Percentiles rank a stretch among this genome's conserved stretches.
phyloP scores from a whole-genome alignment of 352 stramenopile genomes.

The Saprolegnia diclina region DNA sequence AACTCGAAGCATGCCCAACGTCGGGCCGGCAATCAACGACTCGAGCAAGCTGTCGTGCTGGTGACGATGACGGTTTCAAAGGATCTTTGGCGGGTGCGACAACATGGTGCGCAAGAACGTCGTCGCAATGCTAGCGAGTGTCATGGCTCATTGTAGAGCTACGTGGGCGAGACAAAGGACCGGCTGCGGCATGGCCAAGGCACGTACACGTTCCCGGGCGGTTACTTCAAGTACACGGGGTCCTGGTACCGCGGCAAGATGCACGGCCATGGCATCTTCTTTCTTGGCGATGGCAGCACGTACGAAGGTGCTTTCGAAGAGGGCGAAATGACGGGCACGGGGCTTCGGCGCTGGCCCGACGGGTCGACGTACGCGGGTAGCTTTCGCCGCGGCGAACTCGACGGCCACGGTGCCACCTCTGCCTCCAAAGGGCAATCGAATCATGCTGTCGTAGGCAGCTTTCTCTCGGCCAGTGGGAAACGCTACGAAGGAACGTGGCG shows the following conservation, averaged over 20 bases:
- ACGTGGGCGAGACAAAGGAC: constrained; percentile 47
- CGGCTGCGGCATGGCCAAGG: constrained; percentile 53
- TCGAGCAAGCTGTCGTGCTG: too few species aligned
- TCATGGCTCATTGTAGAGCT: constrained; percentile 31
- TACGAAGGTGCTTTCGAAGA: constrained; percentile 55
- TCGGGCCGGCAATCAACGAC: too few species aligned
- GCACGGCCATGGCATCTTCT: constrained; percentile 59
- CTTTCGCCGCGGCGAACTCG: constrained; percentile 45
- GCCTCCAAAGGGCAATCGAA: not conserved
- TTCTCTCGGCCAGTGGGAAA: constrained; percentile 38
- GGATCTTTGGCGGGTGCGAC: too few species aligned
- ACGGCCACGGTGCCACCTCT: constrained; percentile 40
- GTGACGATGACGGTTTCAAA: too few species aligned
- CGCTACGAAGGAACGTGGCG: constrained; percentile 53
- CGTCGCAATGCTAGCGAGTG: not conserved
- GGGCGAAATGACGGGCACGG: constrained; percentile 57
- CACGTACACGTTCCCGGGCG: constrained; percentile 59
- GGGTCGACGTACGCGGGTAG: constrained; percentile 55
- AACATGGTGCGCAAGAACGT: too few species aligned
- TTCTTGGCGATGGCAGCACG: constrained; percentile 50
- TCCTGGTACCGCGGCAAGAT: constrained; percentile 68
- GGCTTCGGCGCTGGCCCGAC: constrained; percentile 47
- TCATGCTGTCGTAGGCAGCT: constrained; percentile 14
- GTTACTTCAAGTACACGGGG: constrained; percentile 56
- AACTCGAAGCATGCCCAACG: too few species aligned